Evolutionary conservation across 192 early-diverging fungal species (phyloP).

Genomic region (Backusella parvicylindrica): DNA sequence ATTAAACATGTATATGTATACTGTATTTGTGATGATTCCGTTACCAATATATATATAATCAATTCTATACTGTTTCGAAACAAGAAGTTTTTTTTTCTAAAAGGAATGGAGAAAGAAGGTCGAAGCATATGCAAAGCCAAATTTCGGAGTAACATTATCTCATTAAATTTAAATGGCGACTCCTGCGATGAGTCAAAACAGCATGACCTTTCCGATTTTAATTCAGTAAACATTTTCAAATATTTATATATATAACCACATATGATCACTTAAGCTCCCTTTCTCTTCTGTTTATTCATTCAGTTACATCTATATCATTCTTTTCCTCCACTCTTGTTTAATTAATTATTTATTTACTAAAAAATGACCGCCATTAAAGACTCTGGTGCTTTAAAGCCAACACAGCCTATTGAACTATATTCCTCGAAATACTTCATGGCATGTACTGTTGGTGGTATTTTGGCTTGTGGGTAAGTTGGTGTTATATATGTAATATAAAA

Average conservation of each 20-base stretch:
- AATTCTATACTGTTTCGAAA: neutral
- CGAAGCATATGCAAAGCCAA: neutral
- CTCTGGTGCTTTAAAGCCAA: neutral
- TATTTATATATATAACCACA: neutral
- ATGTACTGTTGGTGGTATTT: slow-evolving; percentile 36
- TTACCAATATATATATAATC: too few species aligned
- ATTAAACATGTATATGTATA: too few species aligned
- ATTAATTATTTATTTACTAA: neutral
- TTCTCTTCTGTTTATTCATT: neutral
- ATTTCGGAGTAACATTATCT: neutral
- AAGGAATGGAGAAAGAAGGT: neutral
- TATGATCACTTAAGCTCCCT: neutral
- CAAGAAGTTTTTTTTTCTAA: neutral
- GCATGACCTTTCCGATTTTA: neutral
- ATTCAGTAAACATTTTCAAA: neutral
- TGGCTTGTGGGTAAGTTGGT: slow-evolving; percentile 34
- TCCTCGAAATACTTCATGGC: slow-evolving; percentile 31
- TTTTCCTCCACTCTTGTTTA: neutral
- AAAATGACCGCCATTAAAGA: neutral
- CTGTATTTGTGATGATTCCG: neutral
- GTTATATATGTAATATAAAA: neutral
- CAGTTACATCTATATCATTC: neutral
- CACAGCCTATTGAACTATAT: slow-evolving; percentile 32
- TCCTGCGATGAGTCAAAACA: neutral
- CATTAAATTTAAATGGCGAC: neutral